Evolutionary conservation across 2,329 filamentous ascomycete genomes (phyloP).

Genomic region (Lasiodiplodia sp.): DNA sequence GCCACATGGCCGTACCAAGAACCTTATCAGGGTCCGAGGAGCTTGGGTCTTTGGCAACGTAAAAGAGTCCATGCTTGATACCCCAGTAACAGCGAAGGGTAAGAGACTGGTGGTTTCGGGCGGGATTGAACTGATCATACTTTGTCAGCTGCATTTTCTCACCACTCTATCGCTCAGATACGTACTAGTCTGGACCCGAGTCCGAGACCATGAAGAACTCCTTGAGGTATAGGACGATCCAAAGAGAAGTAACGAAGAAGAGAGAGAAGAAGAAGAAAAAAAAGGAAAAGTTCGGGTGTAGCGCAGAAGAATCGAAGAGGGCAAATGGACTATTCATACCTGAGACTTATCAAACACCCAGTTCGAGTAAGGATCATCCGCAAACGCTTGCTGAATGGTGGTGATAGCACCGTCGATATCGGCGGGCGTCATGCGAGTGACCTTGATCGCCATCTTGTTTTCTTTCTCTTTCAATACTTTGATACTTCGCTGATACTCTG

Average conservation of each 20-base stretch:
- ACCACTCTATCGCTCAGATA: background rate
- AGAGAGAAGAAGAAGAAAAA: no score
- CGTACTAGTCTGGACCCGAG: no score
- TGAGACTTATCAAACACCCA: slow-evolving; percentile 70
- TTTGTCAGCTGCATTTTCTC: background rate
- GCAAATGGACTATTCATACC: slow-evolving; percentile 45
- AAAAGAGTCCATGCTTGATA: slow-evolving; percentile 72
- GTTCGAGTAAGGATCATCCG: slow-evolving; percentile 69
- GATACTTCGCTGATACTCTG: no score
- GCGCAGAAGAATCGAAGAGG: no score
- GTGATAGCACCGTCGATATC: slow-evolving; percentile 71
- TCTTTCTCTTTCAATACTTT: background rate
- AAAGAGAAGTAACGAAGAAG: no score
- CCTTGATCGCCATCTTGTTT: slow-evolving; percentile 56
- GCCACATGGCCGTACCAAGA: slow-evolving; percentile 77
- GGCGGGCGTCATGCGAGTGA: slow-evolving; percentile 61
- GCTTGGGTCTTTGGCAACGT: slow-evolving; percentile 69
- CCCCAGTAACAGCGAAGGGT: slow-evolving; percentile 73
- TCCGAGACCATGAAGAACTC: no score
- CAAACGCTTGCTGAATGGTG: slow-evolving; percentile 72
- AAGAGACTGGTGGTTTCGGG: slow-evolving; percentile 69
- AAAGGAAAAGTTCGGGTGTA: no score
- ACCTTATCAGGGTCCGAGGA: slow-evolving; percentile 53
- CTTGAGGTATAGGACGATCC: no score
- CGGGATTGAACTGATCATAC: slow-evolving; percentile 61